These are phyloP conservation scores for Apiotrichum domesticum DNA, from an alignment of 1,284 basidiomycete species.

Conservation along the genomic window DNA sequence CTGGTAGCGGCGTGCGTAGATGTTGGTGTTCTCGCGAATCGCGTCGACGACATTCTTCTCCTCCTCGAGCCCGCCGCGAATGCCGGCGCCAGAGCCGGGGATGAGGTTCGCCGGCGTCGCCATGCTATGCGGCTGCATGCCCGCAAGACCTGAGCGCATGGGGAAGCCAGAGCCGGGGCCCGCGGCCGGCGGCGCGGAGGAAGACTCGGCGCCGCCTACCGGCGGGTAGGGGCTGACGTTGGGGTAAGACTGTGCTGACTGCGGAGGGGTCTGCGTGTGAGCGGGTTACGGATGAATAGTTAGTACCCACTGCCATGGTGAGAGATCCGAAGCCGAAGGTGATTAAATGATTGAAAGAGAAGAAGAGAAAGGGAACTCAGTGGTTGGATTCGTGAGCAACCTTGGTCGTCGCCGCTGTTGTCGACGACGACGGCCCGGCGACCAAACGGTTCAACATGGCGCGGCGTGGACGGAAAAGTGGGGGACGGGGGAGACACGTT, in stretches of 20 bases:
- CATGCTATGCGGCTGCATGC: slow-evolving; percentile 40
- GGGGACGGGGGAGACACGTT: too few relatives aligned
- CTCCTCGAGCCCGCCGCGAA: slow-evolving; percentile 35
- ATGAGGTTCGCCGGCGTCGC: slow-evolving; percentile 25
- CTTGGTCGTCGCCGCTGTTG: too few relatives aligned
- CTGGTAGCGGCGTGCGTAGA: slow-evolving; percentile 55
- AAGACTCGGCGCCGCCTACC: background rate
- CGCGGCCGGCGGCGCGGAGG: slow-evolving; percentile 18
- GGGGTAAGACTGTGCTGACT: slow-evolving; percentile 15
- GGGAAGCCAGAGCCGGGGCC: slow-evolving; percentile 47
- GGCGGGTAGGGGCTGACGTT: slow-evolving; percentile 21
- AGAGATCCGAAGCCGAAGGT: background rate
- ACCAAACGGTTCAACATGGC: too few relatives aligned
- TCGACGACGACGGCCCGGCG: too few relatives aligned
- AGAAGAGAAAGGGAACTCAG: background rate
- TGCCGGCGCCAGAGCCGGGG: slow-evolving; percentile 28
- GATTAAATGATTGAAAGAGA: too few relatives aligned
- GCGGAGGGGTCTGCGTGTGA: background rate
- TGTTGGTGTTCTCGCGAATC: slow-evolving; percentile 43
- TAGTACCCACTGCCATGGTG: slow-evolving; percentile 9
- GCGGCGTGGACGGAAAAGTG: too few relatives aligned
- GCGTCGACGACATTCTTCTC: slow-evolving; percentile 47
- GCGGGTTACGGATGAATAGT: background rate
- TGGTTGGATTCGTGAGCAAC: too few relatives aligned
- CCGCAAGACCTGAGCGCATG: slow-evolving; percentile 39